Percentiles rank a stretch among this genome's conserved stretches.
phyloP scores from a whole-genome alignment of 208 protist genomes.

The Kentomonas sorsogonicus region DNA sequence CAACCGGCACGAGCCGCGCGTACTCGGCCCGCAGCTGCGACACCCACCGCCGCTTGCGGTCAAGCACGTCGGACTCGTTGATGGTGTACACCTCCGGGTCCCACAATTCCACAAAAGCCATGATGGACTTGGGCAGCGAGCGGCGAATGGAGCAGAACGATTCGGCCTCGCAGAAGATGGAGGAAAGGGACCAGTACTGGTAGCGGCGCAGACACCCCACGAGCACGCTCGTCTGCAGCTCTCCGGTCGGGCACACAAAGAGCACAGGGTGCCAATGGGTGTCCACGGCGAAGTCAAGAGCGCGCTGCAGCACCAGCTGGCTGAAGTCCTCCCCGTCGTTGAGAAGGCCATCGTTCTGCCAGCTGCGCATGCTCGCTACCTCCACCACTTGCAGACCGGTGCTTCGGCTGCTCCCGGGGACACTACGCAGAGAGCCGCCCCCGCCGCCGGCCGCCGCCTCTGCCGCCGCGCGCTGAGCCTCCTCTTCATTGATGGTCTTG shows the following conservation, averaged over 20 bases:
- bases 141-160: conserved; percentile 52
- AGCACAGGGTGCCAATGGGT: conserved; percentile 84
- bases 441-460: too few species aligned
- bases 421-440: too few species aligned
- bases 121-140: conserved; percentile 40
- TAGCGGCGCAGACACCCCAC: conserved; percentile 84
- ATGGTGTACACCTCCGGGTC: conserved; percentile 50
- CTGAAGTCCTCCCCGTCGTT: conserved; percentile 67
- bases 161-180: conserved; percentile 79
- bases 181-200: conserved; percentile 72
- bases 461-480: too few species aligned
- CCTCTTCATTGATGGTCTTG: not conserved
- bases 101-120: conserved; percentile 68
- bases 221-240: conserved; percentile 81
- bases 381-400: conserved; percentile 43
- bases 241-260: conserved; percentile 78
- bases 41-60: conserved; percentile 21
- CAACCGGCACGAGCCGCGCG: not conserved
- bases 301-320: conserved; percentile 54
- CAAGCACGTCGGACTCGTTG: conserved; percentile 31
- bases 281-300: conserved; percentile 79
- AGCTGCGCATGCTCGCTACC: conserved; percentile 53
- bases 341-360: conserved; percentile 45
- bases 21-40: not conserved
- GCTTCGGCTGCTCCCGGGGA: conserved; percentile 9